phyloP scores from a whole-genome alignment of 768 basidiomycete genomes.

The Auriculariales sp. region DNA sequence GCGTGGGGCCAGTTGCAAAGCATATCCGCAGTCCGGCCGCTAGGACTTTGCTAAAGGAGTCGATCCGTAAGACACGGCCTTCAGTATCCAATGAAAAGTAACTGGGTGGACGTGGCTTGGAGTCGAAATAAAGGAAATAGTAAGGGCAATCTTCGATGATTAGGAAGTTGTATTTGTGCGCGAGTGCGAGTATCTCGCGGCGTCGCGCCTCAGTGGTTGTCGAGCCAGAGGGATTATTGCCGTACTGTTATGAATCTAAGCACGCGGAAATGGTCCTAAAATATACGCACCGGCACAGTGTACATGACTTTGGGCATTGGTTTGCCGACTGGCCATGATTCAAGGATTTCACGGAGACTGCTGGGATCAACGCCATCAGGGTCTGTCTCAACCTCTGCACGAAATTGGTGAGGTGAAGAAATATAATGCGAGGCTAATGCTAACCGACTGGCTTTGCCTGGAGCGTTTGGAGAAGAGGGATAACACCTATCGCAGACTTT shows the following conservation, averaged over 20 bases:
- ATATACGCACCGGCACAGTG: slow-evolving; percentile 49
- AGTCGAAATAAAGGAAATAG: slow-evolving; percentile 52
- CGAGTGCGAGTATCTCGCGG: slow-evolving; percentile 55
- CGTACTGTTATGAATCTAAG: slow-evolving; percentile 33
- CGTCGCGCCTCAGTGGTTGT: slow-evolving; percentile 59
- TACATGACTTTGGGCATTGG: slow-evolving; percentile 68
- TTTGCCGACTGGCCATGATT: slow-evolving; percentile 60
- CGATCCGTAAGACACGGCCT: slow-evolving; percentile 77
- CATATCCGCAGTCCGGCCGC: slow-evolving; percentile 70
- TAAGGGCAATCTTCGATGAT: slow-evolving; percentile 86
- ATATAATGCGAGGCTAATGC: slow-evolving; percentile 9
- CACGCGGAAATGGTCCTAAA: neutral
- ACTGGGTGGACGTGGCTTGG: slow-evolving; percentile 45
- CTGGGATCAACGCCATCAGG: slow-evolving; percentile 48
- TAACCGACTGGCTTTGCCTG: slow-evolving; percentile 45
- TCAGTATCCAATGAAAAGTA: slow-evolving; percentile 72
- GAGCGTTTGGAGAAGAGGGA: slow-evolving; percentile 45
- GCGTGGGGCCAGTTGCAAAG: slow-evolving; percentile 61
- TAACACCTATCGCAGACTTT: slow-evolving; percentile 29
- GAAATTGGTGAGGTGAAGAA: slow-evolving; percentile 5
- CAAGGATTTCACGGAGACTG: slow-evolving; percentile 47
- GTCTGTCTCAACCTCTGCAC: slow-evolving; percentile 68
- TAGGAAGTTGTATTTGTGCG: slow-evolving; percentile 58
- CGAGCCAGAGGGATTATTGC: slow-evolving; percentile 77
- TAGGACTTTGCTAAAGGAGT: slow-evolving; percentile 76